Base-by-base conservation (phyloP, 805 yeast species). In the Yarrowia sp. region DNA sequence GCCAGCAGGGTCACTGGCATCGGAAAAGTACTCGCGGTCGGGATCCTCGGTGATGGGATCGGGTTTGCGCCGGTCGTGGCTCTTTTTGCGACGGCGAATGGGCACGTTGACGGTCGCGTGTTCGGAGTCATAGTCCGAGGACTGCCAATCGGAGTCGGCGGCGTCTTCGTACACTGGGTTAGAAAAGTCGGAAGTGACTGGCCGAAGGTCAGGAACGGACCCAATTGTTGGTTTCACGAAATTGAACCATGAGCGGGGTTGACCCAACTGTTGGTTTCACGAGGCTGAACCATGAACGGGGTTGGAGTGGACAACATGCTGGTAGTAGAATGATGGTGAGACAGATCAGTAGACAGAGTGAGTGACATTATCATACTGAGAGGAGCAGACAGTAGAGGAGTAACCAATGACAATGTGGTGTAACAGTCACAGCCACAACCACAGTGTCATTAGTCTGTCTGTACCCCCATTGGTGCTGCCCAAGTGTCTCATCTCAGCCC, bases 101-200 rank as follows among this genome's bases (percentile, higher is more conserved):
- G 61, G 61, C 36, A 55, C 61, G 15, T 31, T 55, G 9, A 55
- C 61, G 13, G 61, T 28, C 14, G 61, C 61, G 31, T 55, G 61
- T 31, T 55, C 61, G 32, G 47, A 39, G 38, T 55, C 61, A 38
- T 55, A 55, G 47, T 55, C 61, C 13, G 61, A 55, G 28, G 61
- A 55, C 47, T 55, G 61, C 61, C 61, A 55, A 22, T 55, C 61
- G 14, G 61, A 55, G 47, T 55, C 61, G 31, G 61, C 61, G 13
- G 47, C 47, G 41, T 55, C 45, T 39, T 55, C 61, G 38, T 39
- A 41, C 61, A 55, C 61, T 55, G 15, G 15, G 61, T 55, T 55
- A 55, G 61, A 39, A 17, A 1, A 9, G 28, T 3, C 5, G 28
- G n/a, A n/a, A n/a, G 28, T 22, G 28, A 22, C 28, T 22, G 28